Evolutionary conservation across 371 early-diverging fungal genomes (phyloP).

Genomic region (Gilbertella persicaria): DNA sequence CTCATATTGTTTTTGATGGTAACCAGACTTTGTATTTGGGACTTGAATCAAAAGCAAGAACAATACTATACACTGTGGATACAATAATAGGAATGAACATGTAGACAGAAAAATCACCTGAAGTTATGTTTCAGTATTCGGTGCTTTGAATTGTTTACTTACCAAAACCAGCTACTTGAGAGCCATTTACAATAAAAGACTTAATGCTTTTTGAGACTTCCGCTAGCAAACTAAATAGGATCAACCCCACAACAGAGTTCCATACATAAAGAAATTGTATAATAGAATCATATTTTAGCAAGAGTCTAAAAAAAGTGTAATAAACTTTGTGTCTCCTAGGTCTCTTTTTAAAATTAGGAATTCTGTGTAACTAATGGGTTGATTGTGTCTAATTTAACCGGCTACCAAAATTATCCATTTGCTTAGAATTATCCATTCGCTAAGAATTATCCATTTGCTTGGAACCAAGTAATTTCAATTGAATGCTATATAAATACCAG

Average conservation of each 20-base stretch:
- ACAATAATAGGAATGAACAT: conserved; percentile 41
- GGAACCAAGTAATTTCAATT: neutral
- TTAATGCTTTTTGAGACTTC: conserved; percentile 29
- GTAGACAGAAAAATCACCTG: too few species aligned
- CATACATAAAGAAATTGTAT: conserved; percentile 26
- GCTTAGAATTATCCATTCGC: too few species aligned
- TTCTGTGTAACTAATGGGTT: too few species aligned
- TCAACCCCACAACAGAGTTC: conserved; percentile 17
- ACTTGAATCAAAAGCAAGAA: conserved; percentile 36
- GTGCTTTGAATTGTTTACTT: too few species aligned
- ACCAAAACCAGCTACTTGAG: conserved; percentile 41
- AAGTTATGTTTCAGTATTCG: too few species aligned
- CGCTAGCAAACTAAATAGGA: conserved; percentile 23
- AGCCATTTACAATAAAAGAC: conserved; percentile 30
- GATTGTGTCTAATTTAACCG: too few species aligned
- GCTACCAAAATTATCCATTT: conserved; percentile 7
- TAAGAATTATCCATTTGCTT: conserved; percentile 4
- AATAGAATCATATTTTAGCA: neutral
- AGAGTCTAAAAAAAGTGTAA: neutral
- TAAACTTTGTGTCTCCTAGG: too few species aligned
- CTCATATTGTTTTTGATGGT: conserved; percentile 38
- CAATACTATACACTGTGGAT: conserved; percentile 31
- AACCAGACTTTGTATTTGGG: conserved; percentile 40
- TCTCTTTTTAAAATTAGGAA: too few species aligned
- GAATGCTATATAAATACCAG: neutral